phyloP scores from a whole-genome alignment of 148 eudicot genomes.

The Rhododendron griersonianum region DNA sequence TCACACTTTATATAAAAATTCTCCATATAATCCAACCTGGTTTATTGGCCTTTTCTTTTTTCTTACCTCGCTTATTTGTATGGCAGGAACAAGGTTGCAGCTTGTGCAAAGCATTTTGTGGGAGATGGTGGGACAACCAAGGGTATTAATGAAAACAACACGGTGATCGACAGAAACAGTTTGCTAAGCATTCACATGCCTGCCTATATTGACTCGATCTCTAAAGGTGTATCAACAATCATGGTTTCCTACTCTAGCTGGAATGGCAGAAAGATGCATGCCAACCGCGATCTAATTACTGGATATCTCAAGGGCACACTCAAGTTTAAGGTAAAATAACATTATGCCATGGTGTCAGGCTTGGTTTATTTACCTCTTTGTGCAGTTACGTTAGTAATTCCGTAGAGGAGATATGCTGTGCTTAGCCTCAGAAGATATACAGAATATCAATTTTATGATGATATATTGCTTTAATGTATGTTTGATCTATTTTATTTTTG shows the following conservation, averaged over 20 bases:
- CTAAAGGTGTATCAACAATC: conserved; percentile 73
- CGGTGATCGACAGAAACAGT: conserved; percentile 46
- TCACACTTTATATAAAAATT: too few relatives aligned
- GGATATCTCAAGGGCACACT: conserved; percentile 69
- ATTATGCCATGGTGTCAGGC: background rate
- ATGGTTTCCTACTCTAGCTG: conserved; percentile 94
- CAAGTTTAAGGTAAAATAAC: conserved; percentile 59
- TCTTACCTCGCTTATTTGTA: background rate
- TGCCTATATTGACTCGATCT: conserved; percentile 62
- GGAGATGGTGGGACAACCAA: conserved; percentile 89
- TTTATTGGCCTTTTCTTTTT: background rate
- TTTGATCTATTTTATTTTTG: background rate
- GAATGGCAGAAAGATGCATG: conserved; percentile 89
- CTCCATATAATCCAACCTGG: background rate
- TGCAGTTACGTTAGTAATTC: background rate
- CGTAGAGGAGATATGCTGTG: background rate
- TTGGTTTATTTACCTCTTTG: background rate
- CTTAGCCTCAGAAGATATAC: background rate
- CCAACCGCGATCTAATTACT: conserved; percentile 53
- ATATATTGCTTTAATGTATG: background rate
- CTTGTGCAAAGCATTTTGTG: conserved; percentile 85
- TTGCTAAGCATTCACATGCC: conserved; percentile 85
- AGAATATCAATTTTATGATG: background rate
- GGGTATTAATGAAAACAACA: conserved; percentile 70
- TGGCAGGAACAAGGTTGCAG: conserved; percentile 73